Conservation (phyloP, 176 grass and related monocot genomes). For the Raddia guianensis region DNA sequence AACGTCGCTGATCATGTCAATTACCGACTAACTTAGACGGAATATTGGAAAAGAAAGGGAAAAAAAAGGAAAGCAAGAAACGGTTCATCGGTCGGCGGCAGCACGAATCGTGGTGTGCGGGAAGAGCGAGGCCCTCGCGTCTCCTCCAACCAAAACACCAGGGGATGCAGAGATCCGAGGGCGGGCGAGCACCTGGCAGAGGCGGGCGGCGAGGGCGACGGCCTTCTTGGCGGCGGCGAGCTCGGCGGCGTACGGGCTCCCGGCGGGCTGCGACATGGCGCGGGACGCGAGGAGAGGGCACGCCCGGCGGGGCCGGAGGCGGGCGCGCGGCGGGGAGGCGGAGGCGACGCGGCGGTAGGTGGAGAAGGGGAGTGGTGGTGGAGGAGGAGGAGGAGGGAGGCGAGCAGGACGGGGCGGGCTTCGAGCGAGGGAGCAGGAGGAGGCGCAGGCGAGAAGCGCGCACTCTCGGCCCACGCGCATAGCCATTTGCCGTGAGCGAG, state of each 20-base stretch:
- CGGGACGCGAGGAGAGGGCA: background rate
- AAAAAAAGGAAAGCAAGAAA: background rate
- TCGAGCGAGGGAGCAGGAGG: background rate
- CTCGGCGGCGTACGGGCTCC: conserved; percentile 69
- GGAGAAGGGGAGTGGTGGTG: background rate
- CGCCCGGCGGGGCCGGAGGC: background rate
- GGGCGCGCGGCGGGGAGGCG: background rate
- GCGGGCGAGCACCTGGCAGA: conserved; percentile 66
- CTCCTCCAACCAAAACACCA: too few relatives aligned
- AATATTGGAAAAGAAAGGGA: background rate
- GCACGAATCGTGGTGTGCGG: background rate
- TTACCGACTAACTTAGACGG: background rate
- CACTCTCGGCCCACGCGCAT: conserved; percentile 35
- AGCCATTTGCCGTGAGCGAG: conserved; percentile 28
- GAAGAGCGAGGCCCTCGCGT: background rate
- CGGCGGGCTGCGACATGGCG: conserved; percentile 39
- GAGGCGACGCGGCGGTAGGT: conserved; percentile 17
- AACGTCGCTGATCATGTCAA: background rate
- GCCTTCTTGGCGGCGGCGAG: conserved; percentile 94
- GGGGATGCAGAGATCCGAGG: background rate
- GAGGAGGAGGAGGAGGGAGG: conserved; percentile 25
- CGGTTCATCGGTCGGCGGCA: background rate
- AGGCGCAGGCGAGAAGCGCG: background rate
- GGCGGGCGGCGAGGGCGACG: conserved; percentile 73
- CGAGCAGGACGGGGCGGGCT: background rate